Evolutionary conservation across 2,329 filamentous ascomycete genomes (phyloP), one percentile per base, ranked within the genome.

Genomic region (Beauveria bassiana): DNA sequence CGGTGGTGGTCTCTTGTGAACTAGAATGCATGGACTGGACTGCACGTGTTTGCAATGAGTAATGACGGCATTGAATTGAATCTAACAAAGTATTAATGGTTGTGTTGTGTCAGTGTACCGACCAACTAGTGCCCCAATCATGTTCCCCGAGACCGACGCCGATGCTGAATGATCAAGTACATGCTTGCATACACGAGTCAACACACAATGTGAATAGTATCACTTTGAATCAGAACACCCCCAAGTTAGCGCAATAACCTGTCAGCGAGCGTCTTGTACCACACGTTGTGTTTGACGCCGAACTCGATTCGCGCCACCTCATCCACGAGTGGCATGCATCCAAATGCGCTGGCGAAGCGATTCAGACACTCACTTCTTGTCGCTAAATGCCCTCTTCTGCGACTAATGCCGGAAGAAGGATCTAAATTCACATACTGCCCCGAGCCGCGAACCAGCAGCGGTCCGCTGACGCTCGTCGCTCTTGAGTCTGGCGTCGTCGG

Each of bases 321-420:
- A 14, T 58, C 53, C n/a, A 57, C 53, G 7, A 76, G 65, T 2
- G 73, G 72, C 67, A 75, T 71, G 47, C 73, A 75, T 5, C 69
- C 68, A 51, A 75, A 71, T 54, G 72, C 63, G 28, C 69, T 65
- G 22, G 68, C 68, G 54, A 73, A 74, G 55, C 72, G 68, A 50
- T 75, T 74, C 3, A 76, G 64, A 61, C 74, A 76, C 52, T 68
- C 65, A 63, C 68, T 72, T n/a, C 72, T 67, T n/a, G 69, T 67
- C 38, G 71, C 68, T 16, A 74, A 43, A 57, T 75, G 72, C 9
- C 71, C 70, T 7, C 66, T 66, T 62, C 70, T 72, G 34, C 63
- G 68, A 61, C 72, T 74, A 49, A 75, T 73, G n/a, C 73, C 73
- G 54, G 65, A 62, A 4, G 64, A 58, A 1, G 74, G 73, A 24